Evolutionary conservation across 2,329 filamentous ascomycete genomes (phyloP).

Genomic region (Colletotrichum sp.): DNA sequence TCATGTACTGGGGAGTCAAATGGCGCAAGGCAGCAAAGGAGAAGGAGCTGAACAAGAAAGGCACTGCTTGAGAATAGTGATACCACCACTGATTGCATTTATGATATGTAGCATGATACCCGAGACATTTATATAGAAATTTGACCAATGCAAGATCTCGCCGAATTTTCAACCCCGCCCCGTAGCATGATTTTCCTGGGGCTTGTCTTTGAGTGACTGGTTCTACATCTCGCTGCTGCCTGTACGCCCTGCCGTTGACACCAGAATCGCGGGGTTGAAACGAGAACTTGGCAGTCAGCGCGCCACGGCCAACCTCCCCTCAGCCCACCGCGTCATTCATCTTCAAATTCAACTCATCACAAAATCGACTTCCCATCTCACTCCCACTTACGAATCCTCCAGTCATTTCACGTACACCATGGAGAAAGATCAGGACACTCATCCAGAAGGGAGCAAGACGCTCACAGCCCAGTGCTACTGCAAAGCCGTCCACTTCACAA

Average conservation of each 20-base stretch:
- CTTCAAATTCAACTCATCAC: background rate
- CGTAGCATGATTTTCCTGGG: background rate
- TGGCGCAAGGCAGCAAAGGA: slow-evolving; percentile 44
- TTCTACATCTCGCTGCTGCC: background rate
- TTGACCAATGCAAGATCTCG: background rate
- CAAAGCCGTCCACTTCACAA: slow-evolving; percentile 44
- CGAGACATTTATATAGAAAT: background rate
- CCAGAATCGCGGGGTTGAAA: background rate
- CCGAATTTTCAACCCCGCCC: background rate
- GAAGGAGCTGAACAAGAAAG: slow-evolving; percentile 23
- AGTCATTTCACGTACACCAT: background rate
- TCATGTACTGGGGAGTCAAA: slow-evolving; percentile 46
- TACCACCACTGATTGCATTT: background rate
- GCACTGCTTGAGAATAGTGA: background rate
- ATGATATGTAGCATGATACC: background rate
- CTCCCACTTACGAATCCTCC: background rate
- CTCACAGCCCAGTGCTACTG: slow-evolving; percentile 53
- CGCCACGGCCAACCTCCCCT: background rate
- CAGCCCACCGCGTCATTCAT: background rate
- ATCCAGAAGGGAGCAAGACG: slow-evolving; percentile 28
- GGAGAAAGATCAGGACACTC: background rate
- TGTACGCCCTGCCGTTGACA: background rate
- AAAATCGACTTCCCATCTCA: background rate
- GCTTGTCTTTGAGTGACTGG: background rate
- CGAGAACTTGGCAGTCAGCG: background rate